Base-by-base conservation (phyloP, 768 basidiomycete genomes). In the Boletus bicolor region DNA sequence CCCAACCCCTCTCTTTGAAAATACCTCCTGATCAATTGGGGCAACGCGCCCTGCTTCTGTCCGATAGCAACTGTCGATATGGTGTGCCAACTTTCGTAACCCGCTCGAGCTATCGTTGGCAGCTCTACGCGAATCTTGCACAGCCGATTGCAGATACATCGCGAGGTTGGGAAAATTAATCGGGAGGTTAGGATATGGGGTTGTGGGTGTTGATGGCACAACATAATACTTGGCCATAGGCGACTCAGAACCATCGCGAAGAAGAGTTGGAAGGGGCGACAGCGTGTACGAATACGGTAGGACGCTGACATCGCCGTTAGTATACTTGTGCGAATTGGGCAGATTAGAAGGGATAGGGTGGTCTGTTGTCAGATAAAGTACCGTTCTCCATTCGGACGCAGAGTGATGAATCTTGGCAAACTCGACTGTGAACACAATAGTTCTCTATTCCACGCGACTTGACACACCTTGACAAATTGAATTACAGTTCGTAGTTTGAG, bases 281-380 rank as follows among this genome's bases (percentile, higher is more conserved):
- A 87, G 75, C 2, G 77, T 77, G 63, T 89, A 91, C 3, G 90
- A 86, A 75, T 80, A 91, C 1, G 91, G 91, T 5, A 93, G 75
- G 4, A 79, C 65, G 56, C 78, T 84, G 7, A 87, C 83, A 59
- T 89, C 87, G 51, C 76, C 76, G 51, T 79, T 82, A 2, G 72
- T 74, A 62, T 77, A 85, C 66, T 76, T 82, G 63, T 75, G 68
- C 3, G 77, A 74, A 38, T 74, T 73, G 5, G 72, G 76, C 12
- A 76, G 56, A 12, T 73, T 74, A 4, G 75, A 62, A 30, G 88
- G 86, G 2, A 82, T 66, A 1, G 84, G 82, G 62, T 84, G 76
- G 63, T 93, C 91, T 51, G 89, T 80, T 1, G 87, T 85, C 61
- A 93, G 82, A 79, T 89, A 92, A 15, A 92, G 68, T 21, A 92